Evolutionary conservation across 2,329 filamentous ascomycete genomes (phyloP).

Genomic region (Talaromyces sp.): DNA sequence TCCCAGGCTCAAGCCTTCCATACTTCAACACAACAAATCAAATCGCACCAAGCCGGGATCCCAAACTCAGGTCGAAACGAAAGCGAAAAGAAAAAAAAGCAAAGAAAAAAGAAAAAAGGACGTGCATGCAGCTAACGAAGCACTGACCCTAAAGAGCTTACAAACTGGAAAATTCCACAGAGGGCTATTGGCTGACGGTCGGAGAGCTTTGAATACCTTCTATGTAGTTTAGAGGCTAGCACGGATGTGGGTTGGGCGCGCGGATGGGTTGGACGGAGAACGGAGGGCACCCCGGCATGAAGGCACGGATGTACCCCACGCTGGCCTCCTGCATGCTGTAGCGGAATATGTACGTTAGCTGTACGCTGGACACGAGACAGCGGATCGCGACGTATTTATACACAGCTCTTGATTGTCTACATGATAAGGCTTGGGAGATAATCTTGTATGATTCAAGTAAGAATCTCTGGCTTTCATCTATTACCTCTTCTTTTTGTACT

Average conservation of each 20-base stretch:
- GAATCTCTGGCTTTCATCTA: background rate
- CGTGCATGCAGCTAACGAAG: conserved; percentile 12
- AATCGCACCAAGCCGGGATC: background rate
- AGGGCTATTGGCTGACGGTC: background rate
- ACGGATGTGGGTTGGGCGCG: background rate
- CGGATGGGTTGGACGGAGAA: conserved; percentile 1
- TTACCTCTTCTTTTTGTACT: background rate
- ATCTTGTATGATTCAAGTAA: background rate
- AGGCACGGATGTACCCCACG: conserved; percentile 10
- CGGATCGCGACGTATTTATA: background rate
- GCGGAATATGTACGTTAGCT: background rate
- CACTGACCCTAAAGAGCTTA: conserved; percentile 11
- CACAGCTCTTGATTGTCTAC: too few species aligned
- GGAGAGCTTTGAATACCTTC: background rate
- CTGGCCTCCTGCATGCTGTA: background rate
- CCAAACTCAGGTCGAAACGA: background rate
- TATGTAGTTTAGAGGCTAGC: background rate
- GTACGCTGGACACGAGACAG: conserved; percentile 1
- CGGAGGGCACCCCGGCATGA: background rate
- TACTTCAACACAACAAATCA: background rate
- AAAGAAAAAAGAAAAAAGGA: background rate
- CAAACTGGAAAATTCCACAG: background rate
- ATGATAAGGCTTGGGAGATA: too few species aligned
- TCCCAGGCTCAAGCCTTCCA: background rate
- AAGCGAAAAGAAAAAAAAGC: background rate